These are phyloP conservation scores for Pisolithus albus DNA, from an alignment of 768 basidiomycete genomes.

Conservation along the genomic window DNA sequence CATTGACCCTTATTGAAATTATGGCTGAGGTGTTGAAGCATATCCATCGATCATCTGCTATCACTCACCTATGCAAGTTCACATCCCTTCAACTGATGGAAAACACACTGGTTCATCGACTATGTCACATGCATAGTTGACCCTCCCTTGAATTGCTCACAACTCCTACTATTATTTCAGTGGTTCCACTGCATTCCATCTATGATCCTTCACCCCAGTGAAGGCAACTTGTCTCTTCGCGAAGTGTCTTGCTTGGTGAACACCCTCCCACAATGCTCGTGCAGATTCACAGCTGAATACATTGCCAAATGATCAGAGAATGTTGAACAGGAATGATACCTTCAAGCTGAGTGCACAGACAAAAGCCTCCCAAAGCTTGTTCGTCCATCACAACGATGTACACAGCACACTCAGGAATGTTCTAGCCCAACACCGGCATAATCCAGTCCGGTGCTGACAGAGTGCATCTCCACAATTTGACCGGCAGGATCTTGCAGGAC, in stretches of 20 bases:
- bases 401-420: conserved; percentile 91
- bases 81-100: no score
- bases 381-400: conserved; percentile 93
- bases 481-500: conserved; percentile 83
- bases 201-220: conserved; percentile 50
- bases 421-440: conserved; percentile 98
- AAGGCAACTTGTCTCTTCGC: conserved; percentile 52
- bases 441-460: conserved; percentile 92
- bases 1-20: no score
- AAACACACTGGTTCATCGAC: no score
- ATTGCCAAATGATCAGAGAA: neutral
- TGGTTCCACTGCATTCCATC: no score
- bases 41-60: no score
- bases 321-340: conserved; percentile 90
- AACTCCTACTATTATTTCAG: no score
- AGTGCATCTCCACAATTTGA: conserved; percentile 96
- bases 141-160: no score
- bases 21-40: no score
- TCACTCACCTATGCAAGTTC: no score
- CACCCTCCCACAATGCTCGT: conserved; percentile 92
- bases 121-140: no score
- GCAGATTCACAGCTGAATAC: conserved; percentile 81
- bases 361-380: conserved; percentile 87
- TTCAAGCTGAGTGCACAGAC: conserved; percentile 85
- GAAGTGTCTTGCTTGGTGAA: conserved; percentile 56